Evolutionary conservation across 345 rosid genomes (phyloP).

Genomic region (Citrus hindsii): DNA sequence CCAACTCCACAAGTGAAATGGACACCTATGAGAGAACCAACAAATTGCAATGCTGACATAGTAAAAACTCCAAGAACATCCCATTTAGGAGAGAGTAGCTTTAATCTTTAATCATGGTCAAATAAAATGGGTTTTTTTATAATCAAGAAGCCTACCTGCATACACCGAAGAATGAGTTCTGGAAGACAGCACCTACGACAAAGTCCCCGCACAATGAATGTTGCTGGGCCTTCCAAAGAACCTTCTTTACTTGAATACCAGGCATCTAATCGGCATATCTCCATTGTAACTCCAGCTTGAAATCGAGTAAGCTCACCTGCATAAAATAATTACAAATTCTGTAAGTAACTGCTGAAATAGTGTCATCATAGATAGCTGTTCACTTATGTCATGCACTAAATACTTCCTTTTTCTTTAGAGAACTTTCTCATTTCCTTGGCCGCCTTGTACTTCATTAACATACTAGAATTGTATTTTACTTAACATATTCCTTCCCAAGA

Average conservation of each 20-base stretch:
- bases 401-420: not conserved
- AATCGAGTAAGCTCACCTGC: conserved; percentile 93
- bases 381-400: not conserved
- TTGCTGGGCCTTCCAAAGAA: conserved; percentile 65
- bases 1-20: conserved; percentile 66
- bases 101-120: not conserved
- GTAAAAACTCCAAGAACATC: not conserved
- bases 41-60: not conserved
- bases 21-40: conserved; percentile 57
- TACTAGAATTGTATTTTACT: not conserved
- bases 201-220: conserved; percentile 78
- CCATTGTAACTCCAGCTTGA: conserved; percentile 88
- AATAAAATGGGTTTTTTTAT: not conserved
- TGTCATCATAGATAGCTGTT: not conserved
- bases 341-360: not conserved
- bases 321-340: conserved; percentile 9
- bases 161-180: conserved; percentile 76
- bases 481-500: conserved; percentile 2
- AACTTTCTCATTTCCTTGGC: not conserved
- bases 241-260: conserved; percentile 83
- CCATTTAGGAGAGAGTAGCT: not conserved
- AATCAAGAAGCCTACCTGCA: conserved; percentile 56
- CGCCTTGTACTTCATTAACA: not conserved
- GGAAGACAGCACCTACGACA: conserved; percentile 96
- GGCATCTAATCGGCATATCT: conserved; percentile 90